Evolutionary conservation across 179 eudicot genomes (phyloP), one percentile per base, ranked within the genome.

Genomic region (Patellifolia procumbens): DNA sequence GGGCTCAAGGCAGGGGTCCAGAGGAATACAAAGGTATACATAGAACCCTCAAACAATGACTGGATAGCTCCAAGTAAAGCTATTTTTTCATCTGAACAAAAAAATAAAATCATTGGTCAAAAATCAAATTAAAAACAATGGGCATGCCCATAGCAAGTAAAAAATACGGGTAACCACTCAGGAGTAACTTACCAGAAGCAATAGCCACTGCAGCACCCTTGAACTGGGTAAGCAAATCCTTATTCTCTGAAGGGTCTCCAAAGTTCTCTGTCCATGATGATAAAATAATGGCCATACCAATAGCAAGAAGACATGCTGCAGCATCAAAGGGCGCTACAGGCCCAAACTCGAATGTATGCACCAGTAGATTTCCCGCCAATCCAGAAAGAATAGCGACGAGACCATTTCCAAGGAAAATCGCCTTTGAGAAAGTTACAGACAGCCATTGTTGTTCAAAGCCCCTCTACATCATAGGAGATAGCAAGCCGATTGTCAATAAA

Each of bases 1-100:
- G 99, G 97, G 69, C 99, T 95, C 86, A 95, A 84, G 73, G 98
- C 98, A 78, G 98, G 99, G 37, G 99, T 95, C 99, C 97, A 95
- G 5, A 93, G 89, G 88, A 95, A 95, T 77, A 95, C 99, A 82
- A 93, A 95, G 35, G 99, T 93, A 64, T 95, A 91, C 99, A 93
- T 93, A 43, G 99, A 95, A 80, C 98, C 99, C 86, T 95, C 99
- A 79, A 95, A 95, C 28, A 95, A 81, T 31, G 99, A 95, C 79
- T 95, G 99, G 76, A 94, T 94, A 68, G 99, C 97, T 70, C 98
- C 99, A 75, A 93, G 83, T 77, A 95, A 84, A 65, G 98, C 99
- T 37, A 95, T 95, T 85, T 95, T 95, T 86, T 95, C 98, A 89
- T 95, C 99, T 95, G 88, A 74, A 81, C 17, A n/a, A n/a, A n/a